phyloP scores from a whole-genome alignment of 164 flowering plant species.

The Magnolia changhungtana region DNA sequence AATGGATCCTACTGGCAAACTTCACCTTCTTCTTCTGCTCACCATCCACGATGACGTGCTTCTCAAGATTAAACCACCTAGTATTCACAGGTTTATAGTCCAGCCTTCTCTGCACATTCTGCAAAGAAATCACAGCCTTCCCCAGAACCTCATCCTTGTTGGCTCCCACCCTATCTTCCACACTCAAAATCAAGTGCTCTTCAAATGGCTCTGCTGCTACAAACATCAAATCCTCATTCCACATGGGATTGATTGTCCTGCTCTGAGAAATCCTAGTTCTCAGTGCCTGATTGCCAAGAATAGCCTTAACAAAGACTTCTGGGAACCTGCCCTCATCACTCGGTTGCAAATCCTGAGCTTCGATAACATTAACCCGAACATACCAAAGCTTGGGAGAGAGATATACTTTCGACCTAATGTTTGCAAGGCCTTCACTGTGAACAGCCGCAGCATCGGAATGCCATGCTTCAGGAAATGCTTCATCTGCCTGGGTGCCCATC shows the following conservation, averaged over 20 bases:
- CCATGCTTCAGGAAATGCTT: slow-evolving; percentile 91
- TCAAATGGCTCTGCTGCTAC: slow-evolving; percentile 96
- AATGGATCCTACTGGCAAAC: slow-evolving; percentile 67
- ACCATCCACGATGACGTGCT: slow-evolving; percentile 61
- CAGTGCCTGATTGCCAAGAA: slow-evolving; percentile 72
- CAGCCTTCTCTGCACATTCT: slow-evolving; percentile 62
- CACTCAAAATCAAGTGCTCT: slow-evolving; percentile 65
- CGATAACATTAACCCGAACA: slow-evolving; percentile 78
- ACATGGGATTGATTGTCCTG: slow-evolving; percentile 50
- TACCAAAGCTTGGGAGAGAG: slow-evolving; percentile 89
- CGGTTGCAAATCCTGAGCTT: slow-evolving; percentile 79
- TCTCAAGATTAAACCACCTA: slow-evolving; percentile 78
- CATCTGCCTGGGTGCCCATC: slow-evolving; percentile 96
- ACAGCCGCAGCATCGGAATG: slow-evolving; percentile 79
- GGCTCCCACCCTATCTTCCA: slow-evolving; percentile 82
- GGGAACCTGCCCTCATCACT: slow-evolving; percentile 71
- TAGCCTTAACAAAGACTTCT: slow-evolving; percentile 68
- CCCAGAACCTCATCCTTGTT: slow-evolving; percentile 87
- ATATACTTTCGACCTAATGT: slow-evolving; percentile 83
- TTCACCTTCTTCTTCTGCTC: slow-evolving; percentile 76
- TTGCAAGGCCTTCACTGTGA: slow-evolving; percentile 39
- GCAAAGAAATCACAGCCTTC: slow-evolving; percentile 56
- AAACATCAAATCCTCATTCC: slow-evolving; percentile 87
- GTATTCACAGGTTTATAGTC: slow-evolving; percentile 68
- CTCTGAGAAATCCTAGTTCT: slow-evolving; percentile 67